Evolutionary conservation across 2,329 filamentous ascomycete species (phyloP), one percentile per base, ranked within the genome.

Genomic region (Xylariaceae sp.): DNA sequence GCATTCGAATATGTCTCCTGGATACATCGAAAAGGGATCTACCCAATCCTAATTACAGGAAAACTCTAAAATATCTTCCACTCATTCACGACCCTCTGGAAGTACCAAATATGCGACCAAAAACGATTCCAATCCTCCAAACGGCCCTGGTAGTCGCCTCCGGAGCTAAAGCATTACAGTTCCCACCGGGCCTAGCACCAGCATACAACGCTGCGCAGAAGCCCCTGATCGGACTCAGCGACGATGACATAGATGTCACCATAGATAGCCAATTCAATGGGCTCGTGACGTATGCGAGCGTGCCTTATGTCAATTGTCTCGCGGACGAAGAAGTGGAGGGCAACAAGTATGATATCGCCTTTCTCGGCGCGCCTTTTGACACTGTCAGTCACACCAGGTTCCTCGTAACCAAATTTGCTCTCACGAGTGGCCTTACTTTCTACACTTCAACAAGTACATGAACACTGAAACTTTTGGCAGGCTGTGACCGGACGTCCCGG

Each of bases 231-330:
- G 42, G 34, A 4, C 8, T 44, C 5, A 22, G 17, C 22, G 50
- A 63, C 21, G 61, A 67, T 33, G 60, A 67, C 25, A 52, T 71
- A 12, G 66, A 74, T 39, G 68, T 74, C 19, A 48, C 65, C 6
- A 66, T 61, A 12, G 67, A 65, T 12, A 73, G 68, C 42, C 67
- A 71, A 47, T 69, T 72, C 54, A 60, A 63, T 29, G 84, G 85
- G 32, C 77, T 88, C 41, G 77, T 75, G 39, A 83, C 79, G 37
- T 85, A 83, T 58, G 81, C 77, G 19, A 80, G 82, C 58, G 64
- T 84, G 39, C 74, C 76, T 42, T 75, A 83, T 47, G 69, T 79
- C 34, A 80, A 80, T 54, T 84, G 80, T 56, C 68, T 85, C 16
- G 71, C 76, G n/a, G 66, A 76, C 34, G 69, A 71, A 33, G 64